phyloP scores from a whole-genome alignment of 225 moss, liverwort and hornwort genomes.

The Polytrichum commune region DNA sequence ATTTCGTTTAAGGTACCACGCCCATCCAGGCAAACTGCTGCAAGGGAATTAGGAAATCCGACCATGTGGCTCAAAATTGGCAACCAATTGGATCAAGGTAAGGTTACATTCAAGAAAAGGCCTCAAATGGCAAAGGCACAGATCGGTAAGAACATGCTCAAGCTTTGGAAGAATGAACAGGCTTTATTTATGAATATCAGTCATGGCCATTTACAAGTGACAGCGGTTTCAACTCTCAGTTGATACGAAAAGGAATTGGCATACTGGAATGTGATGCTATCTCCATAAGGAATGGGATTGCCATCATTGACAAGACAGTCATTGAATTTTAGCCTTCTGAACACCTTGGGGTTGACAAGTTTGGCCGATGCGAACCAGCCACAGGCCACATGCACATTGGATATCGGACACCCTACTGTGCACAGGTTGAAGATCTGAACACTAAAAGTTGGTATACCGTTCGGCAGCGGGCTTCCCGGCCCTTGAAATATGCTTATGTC shows the following conservation, averaged over 20 bases:
- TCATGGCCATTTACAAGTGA: constrained; percentile 67
- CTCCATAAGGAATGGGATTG: constrained; percentile 58
- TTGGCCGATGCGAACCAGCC: constrained; percentile 68
- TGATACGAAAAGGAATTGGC: constrained; percentile 67
- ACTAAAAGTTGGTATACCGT: constrained; percentile 75
- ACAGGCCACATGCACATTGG: constrained; percentile 68
- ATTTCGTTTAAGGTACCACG: too few relatives aligned
- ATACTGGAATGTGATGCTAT: constrained; percentile 65
- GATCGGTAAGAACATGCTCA: constrained; percentile 13
- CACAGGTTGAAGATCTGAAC: constrained; percentile 75
- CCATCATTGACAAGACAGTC: constrained; percentile 77
- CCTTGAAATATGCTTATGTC: constrained; percentile 78
- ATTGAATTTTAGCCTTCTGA: constrained; percentile 68
- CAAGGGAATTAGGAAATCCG: too few relatives aligned
- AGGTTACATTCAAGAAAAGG: too few relatives aligned
- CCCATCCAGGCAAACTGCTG: too few relatives aligned
- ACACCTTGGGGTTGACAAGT: constrained; percentile 65
- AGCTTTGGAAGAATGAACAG: constrained; percentile 24
- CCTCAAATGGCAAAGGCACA: too few relatives aligned
- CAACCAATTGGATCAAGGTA: too few relatives aligned
- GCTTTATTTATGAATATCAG: constrained; percentile 56
- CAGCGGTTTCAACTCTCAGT: constrained; percentile 60
- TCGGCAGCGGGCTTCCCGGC: constrained; percentile 69
- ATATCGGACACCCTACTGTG: constrained; percentile 70
- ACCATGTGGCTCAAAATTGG: too few relatives aligned